phyloP scores from a whole-genome alignment of 805 yeast genomes.

The Danielozyma ontarioensis region DNA sequence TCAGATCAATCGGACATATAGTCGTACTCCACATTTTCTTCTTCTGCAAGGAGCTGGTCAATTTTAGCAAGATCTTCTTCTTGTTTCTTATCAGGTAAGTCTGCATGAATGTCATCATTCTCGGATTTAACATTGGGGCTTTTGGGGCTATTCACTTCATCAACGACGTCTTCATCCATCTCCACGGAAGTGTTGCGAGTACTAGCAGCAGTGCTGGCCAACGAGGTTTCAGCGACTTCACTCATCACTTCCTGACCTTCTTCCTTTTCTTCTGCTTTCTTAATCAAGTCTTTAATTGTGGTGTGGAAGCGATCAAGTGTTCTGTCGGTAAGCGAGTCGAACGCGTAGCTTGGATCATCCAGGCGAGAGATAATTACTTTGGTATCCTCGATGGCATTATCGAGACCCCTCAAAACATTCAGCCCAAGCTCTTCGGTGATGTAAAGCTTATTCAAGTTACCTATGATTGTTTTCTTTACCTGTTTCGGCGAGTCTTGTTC shows the following conservation, averaged over 20 bases:
- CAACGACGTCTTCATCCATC: background rate
- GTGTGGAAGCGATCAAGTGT: constrained; percentile 27
- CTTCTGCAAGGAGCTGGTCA: constrained; percentile 32
- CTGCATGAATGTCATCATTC: background rate
- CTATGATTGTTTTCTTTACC: constrained; percentile 48
- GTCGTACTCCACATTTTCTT: constrained; percentile 35
- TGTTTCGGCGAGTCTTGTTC: constrained; percentile 47
- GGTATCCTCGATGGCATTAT: constrained; percentile 31
- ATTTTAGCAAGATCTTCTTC: constrained; percentile 12
- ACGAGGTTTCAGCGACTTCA: constrained; percentile 4
- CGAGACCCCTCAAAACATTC: constrained; percentile 25
- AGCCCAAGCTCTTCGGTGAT: constrained; percentile 24
- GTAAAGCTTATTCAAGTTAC: constrained; percentile 44
- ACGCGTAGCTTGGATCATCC: constrained; percentile 22
- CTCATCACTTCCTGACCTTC: background rate
- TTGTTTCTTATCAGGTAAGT: background rate
- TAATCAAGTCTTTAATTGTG: constrained; percentile 17
- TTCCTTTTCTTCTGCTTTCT: constrained; percentile 17
- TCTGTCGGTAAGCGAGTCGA: constrained; percentile 27
- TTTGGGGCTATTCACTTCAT: constrained; percentile 1
- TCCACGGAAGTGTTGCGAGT: background rate
- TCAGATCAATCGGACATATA: constrained; percentile 12
- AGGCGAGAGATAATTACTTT: constrained; percentile 17
- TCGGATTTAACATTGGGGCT: constrained; percentile 1
- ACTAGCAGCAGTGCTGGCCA: too few species aligned